Evolutionary conservation across 805 yeast species (phyloP).

Genomic region (Saturnispora ahearnii): DNA sequence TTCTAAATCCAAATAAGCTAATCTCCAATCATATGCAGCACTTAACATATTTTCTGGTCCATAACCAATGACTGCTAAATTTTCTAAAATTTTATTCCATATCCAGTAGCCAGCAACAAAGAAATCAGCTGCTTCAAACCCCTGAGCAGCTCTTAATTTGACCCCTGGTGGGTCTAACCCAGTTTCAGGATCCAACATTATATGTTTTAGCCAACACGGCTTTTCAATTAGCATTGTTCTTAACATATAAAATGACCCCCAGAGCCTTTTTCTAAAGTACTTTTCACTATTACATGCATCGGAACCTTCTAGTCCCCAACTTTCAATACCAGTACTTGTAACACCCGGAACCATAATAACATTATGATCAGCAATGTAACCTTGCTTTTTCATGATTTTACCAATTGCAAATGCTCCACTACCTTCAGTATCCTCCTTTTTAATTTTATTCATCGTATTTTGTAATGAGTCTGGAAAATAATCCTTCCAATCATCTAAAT

Average conservation of each 20-base stretch:
- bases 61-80: constrained; percentile 88
- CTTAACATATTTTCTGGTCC: constrained; percentile 84
- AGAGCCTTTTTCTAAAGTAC: constrained; percentile 82
- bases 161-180: constrained; percentile 88
- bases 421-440: constrained; percentile 39
- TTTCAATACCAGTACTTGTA: constrained; percentile 87
- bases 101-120: constrained; percentile 98
- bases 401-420: constrained; percentile 90
- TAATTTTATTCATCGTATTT: constrained; percentile 49
- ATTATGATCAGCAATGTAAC: constrained; percentile 53
- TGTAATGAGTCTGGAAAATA: constrained; percentile 59
- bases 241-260: constrained; percentile 97
- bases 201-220: constrained; percentile 86
- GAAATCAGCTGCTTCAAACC: constrained; percentile 94
- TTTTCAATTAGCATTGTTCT: constrained; percentile 88
- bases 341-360: constrained; percentile 95
- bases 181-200: constrained; percentile 81
- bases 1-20: constrained; percentile 83
- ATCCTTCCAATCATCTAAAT: constrained; percentile 66
- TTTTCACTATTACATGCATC: constrained; percentile 73
- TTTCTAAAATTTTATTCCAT: constrained; percentile 94
- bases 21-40: constrained; percentile 95
- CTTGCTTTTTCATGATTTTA: constrained; percentile 42
- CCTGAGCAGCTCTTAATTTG: constrained; percentile 83
- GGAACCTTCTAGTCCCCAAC: constrained; percentile 77